These are phyloP conservation scores for Magnusiomyces tetraspermus DNA, from an alignment of 1,139 yeast species.

Conservation along the genomic window DNA sequence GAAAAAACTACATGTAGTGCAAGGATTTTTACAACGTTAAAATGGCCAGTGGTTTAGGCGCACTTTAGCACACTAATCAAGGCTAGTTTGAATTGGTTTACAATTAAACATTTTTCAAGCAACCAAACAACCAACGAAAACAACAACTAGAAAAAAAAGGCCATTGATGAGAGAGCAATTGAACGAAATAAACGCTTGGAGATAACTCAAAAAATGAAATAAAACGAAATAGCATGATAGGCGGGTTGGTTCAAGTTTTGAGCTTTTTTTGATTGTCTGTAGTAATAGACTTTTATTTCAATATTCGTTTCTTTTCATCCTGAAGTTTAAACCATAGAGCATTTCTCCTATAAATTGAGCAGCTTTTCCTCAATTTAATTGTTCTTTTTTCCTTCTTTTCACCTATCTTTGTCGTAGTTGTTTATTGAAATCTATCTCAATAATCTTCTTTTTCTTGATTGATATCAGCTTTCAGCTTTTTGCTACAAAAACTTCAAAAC, in stretches of 20 bases:
- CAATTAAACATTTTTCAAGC: no score
- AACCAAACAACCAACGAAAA: no score
- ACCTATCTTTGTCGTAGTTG: neutral
- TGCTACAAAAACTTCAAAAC: neutral
- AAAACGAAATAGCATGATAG: neutral
- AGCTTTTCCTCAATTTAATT: neutral
- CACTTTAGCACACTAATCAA: no score
- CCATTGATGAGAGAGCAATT: no score
- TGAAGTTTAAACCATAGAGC: neutral
- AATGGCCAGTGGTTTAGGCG: no score
- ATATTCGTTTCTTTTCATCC: neutral
- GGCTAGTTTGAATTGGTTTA: no score
- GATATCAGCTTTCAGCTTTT: neutral
- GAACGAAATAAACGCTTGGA: no score
- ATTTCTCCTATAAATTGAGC: neutral
- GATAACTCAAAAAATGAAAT: no score
- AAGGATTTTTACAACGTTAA: no score
- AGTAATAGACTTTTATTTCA: no score
- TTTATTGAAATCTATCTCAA: neutral
- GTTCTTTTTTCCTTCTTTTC: conserved; percentile 27
- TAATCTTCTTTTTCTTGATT: neutral
- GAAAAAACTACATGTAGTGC: no score
- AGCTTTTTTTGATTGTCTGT: neutral
- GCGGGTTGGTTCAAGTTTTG: neutral
- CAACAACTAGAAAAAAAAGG: no score